Evolutionary conservation across 805 yeast species (phyloP), one percentile per base, ranked within the genome.

Genomic region (Metschnikowia similis): DNA sequence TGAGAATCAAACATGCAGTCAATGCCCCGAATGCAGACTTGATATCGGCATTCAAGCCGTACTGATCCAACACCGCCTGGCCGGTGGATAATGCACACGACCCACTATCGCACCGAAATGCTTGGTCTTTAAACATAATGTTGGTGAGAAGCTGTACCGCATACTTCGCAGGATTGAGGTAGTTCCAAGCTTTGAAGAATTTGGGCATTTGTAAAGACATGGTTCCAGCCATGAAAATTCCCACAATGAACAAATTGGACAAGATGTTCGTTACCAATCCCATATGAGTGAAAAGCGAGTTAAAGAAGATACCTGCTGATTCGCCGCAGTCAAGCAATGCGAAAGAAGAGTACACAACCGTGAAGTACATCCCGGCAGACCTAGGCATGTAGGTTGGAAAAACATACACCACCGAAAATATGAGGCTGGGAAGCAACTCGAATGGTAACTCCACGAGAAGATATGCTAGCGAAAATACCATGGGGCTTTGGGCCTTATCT

Each of bases 151-250:
- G 69, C 56, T 82, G 77, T 9, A 85, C 85, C 2, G 83, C 84
- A 61, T 86, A 89, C 58, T 85, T 85, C 55, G 86, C 64, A 3
- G 96, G 96, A 47, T 84, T 84, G n/a, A 86, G 57, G 66, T 82
- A 89, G 65, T 88, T 89, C 61, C 87, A 66, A 0, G 83, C 96
- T 54, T 75, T 74, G 60, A 89, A 74, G 43, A 89, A 82, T 1
- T 66, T 69, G 27, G 85, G 86, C 85, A 89, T 80, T n/a, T 83
- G 74, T 58, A 88, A 70, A 0, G 96, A 85, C 83, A 89, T 76
- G 9, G 90, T 71, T 3, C 96, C 97, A 1, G 89, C 87, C 94
- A 89, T 86, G 56, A 86, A 81, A 4, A 86, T 80, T 6, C 92
- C 94, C 45, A 88, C 68, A 2, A 89, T 80, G 47, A 87, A 69